Percentiles rank a stretch among this genome's conserved stretches.
Evolutionary conservation across 139 green algal genomes (phyloP).

Genomic region (Micromonas pusilla): DNA sequence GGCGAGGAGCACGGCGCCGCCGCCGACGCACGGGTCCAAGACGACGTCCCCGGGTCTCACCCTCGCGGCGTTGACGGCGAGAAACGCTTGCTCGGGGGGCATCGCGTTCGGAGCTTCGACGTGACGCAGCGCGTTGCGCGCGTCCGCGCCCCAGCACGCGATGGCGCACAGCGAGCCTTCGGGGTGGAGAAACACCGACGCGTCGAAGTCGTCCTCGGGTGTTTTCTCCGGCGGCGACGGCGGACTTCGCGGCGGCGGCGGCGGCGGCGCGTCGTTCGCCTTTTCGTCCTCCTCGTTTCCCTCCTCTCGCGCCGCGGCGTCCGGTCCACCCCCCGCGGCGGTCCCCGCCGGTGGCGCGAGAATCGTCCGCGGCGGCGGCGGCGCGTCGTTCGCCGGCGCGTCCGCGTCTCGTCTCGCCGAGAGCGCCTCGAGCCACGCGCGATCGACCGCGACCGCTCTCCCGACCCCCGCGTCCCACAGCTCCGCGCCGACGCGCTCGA

Average conservation of each 20-base stretch:
- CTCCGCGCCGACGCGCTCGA: background rate
- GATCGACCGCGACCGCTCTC: background rate
- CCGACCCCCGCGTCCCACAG: background rate
- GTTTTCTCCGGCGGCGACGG: too few relatives aligned
- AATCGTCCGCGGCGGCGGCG: too few relatives aligned
- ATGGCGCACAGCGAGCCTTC: background rate
- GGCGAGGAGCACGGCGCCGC: background rate
- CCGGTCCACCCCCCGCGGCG: too few relatives aligned
- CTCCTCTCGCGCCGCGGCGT: too few relatives aligned
- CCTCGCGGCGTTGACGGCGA: background rate
- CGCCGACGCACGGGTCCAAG: background rate
- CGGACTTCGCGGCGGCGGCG: too few relatives aligned
- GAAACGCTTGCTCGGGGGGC: background rate
- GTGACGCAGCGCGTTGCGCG: background rate
- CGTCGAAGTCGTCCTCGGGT: background rate
- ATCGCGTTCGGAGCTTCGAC: background rate
- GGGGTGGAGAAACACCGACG: background rate
- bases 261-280: too few relatives aligned
- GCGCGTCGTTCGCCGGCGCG: too few relatives aligned
- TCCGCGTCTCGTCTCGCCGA: too few relatives aligned
- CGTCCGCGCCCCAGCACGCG: background rate
- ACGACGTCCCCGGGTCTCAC: background rate
- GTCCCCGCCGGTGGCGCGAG: too few relatives aligned
- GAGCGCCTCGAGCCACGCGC: background rate
- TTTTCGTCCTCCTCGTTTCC: too few relatives aligned